Evolutionary conservation across 176 grass and related monocot genomes (phyloP).

Genomic region (Rhynchospora tenuis): DNA sequence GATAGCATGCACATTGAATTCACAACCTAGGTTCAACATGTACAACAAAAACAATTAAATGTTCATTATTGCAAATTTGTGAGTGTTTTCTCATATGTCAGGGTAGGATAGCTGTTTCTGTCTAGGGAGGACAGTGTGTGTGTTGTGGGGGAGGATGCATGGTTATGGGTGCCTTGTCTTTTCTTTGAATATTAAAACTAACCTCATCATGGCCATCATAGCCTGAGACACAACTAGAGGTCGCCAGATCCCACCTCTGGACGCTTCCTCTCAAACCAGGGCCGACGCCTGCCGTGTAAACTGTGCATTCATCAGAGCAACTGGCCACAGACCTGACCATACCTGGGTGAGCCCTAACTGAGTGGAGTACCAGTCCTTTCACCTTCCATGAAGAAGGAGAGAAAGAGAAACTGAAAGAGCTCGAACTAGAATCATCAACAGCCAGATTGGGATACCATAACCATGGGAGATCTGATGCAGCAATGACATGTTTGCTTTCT

Average conservation of each 20-base stretch:
- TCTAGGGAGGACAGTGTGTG: neutral
- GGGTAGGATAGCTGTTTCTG: neutral
- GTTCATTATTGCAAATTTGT: neutral
- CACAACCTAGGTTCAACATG: conserved; percentile 55
- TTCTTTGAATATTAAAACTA: conserved; percentile 22
- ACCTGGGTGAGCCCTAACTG: conserved; percentile 76
- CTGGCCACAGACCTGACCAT: conserved; percentile 62
- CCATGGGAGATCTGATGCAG: conserved; percentile 47
- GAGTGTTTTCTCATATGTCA: neutral
- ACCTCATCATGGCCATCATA: conserved; percentile 99
- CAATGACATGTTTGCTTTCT: conserved; percentile 18
- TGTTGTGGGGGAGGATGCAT: neutral
- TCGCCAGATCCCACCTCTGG: conserved; percentile 87
- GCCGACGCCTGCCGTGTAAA: conserved; percentile 91
- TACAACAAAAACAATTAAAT: neutral
- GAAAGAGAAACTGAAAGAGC: neutral
- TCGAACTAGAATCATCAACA: conserved; percentile 26
- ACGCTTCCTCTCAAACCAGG: conserved; percentile 93
- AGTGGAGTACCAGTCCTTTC: conserved; percentile 67
- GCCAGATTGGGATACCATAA: conserved; percentile 87
- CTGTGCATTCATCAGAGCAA: conserved; percentile 69
- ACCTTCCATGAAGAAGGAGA: conserved; percentile 55
- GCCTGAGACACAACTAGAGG: conserved; percentile 74
- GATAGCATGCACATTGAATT: conserved; percentile 70
- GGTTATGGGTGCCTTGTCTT: neutral